These are phyloP conservation scores for Fusarium praegraminearum DNA, from an alignment of 2,329 filamentous ascomycete species.

Conservation along the genomic window DNA sequence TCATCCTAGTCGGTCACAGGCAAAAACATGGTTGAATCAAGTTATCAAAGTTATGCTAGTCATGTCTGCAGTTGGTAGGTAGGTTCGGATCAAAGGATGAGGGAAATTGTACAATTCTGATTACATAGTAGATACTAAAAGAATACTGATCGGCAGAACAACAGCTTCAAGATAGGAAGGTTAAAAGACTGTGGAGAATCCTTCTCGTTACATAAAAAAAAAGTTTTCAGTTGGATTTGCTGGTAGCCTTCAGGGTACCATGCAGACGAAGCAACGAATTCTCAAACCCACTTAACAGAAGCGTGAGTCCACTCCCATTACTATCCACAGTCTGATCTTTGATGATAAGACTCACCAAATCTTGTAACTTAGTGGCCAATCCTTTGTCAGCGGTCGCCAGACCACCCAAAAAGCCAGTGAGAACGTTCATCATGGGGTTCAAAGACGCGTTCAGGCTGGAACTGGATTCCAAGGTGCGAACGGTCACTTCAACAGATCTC, in stretches of 20 bases:
- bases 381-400: neutral
- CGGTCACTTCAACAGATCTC: neutral
- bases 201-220: neutral
- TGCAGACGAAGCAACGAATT: conserved; percentile 11
- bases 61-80: neutral
- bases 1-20: neutral
- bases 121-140: neutral
- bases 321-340: neutral
- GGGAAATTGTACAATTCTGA: neutral
- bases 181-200: neutral
- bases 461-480: neutral
- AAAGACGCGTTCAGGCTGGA: conserved; percentile 6
- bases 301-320: neutral
- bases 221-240: neutral
- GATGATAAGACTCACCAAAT: neutral
- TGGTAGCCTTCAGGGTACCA: neutral
- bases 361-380: neutral
- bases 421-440: conserved; percentile 12
- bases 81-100: neutral
- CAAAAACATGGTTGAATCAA: neutral
- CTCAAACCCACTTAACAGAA: conserved; percentile 11
- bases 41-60: too few species aligned
- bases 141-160: neutral
- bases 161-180: neutral
- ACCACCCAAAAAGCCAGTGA: neutral